Conservation (phyloP, 768 basidiomycete genomes). For the Roridomyces roridus region DNA sequence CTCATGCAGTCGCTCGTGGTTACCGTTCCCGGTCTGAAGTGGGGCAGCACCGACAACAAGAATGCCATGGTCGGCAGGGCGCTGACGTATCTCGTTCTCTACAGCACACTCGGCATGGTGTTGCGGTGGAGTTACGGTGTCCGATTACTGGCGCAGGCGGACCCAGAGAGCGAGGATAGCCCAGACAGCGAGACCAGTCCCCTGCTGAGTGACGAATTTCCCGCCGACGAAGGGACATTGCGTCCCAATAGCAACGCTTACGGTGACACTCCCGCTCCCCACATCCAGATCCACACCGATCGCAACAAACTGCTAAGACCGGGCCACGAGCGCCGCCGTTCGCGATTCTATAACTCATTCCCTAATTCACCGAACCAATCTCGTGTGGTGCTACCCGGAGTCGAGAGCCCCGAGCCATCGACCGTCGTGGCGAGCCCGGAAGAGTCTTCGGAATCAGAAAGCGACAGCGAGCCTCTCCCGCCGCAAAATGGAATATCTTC, state of each 20-base stretch:
- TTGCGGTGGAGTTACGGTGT: conserved; percentile 95
- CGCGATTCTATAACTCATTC: conserved; percentile 68
- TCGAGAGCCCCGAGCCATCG: conserved; percentile 31
- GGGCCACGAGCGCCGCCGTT: conserved; percentile 33
- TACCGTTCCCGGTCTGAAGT: conserved; percentile 82
- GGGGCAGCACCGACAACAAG: conserved; percentile 80
- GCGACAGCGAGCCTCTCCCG: conserved; percentile 20
- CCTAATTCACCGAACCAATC: conserved; percentile 62
- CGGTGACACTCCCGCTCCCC: conserved; percentile 28
- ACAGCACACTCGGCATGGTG: conserved; percentile 96
- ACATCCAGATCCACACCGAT: conserved; percentile 15
- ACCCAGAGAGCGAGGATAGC: conserved; percentile 40
- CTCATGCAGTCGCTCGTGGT: conserved; percentile 90
- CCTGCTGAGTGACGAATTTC: conserved; percentile 9
- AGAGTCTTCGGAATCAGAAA: conserved; percentile 29
- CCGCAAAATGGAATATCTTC: not conserved
- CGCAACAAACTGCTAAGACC: conserved; percentile 18
- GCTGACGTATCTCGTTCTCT: conserved; percentile 87
- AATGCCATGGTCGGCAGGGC: conserved; percentile 93
- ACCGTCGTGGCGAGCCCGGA: conserved; percentile 24
- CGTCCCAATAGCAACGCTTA: conserved; percentile 35
- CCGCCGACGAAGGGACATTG: conserved; percentile 40
- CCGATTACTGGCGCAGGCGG: conserved; percentile 77
- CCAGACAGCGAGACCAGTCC: conserved; percentile 24
- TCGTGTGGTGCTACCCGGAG: conserved; percentile 36